Percentiles rank a stretch among this genome's conserved stretches.
phyloP scores from a whole-genome alignment of 352 stramenopile species.

The Pythium volutum region DNA sequence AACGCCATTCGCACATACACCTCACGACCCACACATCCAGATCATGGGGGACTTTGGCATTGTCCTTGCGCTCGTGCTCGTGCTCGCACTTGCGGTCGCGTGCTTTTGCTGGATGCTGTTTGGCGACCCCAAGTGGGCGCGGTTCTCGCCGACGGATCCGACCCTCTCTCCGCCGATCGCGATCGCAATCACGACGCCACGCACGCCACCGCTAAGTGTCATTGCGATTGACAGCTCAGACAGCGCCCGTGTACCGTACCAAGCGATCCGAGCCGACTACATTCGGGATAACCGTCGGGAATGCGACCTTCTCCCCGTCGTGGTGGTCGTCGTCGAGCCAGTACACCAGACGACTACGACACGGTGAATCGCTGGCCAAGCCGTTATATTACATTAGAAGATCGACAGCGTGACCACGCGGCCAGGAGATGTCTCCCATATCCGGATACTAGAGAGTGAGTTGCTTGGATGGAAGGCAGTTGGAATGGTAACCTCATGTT shows the following conservation, averaged over 20 bases:
- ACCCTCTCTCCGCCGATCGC: background rate
- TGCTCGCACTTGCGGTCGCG: background rate
- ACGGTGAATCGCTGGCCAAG: background rate
- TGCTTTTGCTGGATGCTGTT: conserved; percentile 21
- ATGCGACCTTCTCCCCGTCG: background rate
- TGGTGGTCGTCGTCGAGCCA: background rate
- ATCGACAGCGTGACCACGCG: too few species aligned
- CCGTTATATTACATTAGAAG: too few species aligned
- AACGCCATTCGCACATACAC: background rate
- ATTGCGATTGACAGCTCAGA: background rate
- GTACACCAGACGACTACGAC: background rate
- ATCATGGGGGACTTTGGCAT: conserved; percentile 11
- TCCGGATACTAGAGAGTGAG: too few species aligned
- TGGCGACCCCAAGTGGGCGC: conserved; percentile 12
- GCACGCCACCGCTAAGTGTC: background rate
- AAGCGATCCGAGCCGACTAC: too few species aligned
- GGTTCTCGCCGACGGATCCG: background rate
- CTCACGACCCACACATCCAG: background rate
- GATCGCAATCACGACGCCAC: conserved; percentile 3
- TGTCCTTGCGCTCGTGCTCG: background rate
- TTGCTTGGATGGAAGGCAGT: too few species aligned
- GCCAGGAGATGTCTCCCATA: too few species aligned
- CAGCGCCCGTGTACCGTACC: too few species aligned
- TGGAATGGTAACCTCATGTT: too few species aligned
- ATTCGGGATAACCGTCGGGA: too few species aligned